Evolutionary conservation across 2,329 filamentous ascomycete species (phyloP).

Genomic region (Ampelomyces quisqualis): DNA sequence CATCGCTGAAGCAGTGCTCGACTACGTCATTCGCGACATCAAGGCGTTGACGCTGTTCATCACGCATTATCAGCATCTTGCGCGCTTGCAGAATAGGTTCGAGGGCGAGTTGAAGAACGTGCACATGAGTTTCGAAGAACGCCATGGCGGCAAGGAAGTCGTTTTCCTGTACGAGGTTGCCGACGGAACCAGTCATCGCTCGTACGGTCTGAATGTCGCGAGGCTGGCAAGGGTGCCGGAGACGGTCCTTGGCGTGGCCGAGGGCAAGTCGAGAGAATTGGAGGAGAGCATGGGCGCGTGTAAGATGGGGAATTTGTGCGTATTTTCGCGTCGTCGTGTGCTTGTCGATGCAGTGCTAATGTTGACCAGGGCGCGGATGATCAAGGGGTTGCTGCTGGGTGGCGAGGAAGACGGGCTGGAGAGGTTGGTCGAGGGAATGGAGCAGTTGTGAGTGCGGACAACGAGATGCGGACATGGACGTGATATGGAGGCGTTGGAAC

Average conservation of each 20-base stretch:
- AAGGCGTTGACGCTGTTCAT: slow-evolving; percentile 88
- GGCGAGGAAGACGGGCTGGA: slow-evolving; percentile 38
- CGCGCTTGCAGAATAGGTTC: slow-evolving; percentile 71
- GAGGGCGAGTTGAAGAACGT: slow-evolving; percentile 73
- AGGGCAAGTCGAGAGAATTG: slow-evolving; percentile 74
- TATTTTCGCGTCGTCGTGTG: neutral
- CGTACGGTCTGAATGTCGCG: slow-evolving; percentile 92
- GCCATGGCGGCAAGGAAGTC: slow-evolving; percentile 65
- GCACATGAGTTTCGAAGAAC: slow-evolving; percentile 79
- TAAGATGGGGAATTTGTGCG: slow-evolving; percentile 39
- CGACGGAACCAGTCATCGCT: slow-evolving; percentile 88
- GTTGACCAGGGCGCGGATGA: slow-evolving; percentile 20
- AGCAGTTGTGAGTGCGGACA: slow-evolving; percentile 16
- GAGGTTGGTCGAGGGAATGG: slow-evolving; percentile 16
- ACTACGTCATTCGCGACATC: slow-evolving; percentile 74
- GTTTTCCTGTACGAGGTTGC: slow-evolving; percentile 94
- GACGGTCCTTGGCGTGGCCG: slow-evolving; percentile 74
- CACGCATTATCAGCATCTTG: slow-evolving; percentile 91
- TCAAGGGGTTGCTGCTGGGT: slow-evolving; percentile 27
- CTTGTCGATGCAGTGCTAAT: slow-evolving; percentile 25
- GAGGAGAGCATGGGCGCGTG: slow-evolving; percentile 60
- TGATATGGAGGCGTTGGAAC: too few relatives aligned
- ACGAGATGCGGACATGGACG: too few relatives aligned
- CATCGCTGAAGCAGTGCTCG: slow-evolving; percentile 88
- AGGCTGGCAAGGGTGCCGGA: slow-evolving; percentile 78